A percentile compares a stretch with the other conserved stretches of the same genome.
Evolutionary conservation across 345 rosid species (phyloP).

Genomic region (Salix brachista): DNA sequence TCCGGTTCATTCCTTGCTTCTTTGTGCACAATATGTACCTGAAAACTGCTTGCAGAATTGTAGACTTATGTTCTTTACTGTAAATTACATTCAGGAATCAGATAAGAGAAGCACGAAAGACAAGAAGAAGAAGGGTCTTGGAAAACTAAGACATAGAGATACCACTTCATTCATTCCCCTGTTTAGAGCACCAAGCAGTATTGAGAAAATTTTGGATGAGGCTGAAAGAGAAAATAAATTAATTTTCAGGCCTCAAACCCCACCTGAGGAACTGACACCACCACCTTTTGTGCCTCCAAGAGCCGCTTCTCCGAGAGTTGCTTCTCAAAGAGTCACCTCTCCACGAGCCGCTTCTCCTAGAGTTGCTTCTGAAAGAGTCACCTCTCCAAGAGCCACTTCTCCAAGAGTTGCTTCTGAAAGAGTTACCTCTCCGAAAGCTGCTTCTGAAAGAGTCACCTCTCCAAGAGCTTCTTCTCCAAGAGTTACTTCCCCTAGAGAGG

Average conservation of each 20-base stretch:
- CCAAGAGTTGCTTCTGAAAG: slow-evolving; percentile 32
- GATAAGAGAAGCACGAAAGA: slow-evolving; percentile 43
- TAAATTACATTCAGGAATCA: slow-evolving; percentile 21
- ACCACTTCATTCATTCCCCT: slow-evolving; percentile 75
- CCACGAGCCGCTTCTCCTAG: slow-evolving; percentile 21
- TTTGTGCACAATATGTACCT: neutral
- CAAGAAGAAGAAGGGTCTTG: slow-evolving; percentile 67
- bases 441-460: slow-evolving; percentile 46
- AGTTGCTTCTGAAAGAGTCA: slow-evolving; percentile 36
- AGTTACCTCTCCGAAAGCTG: slow-evolving; percentile 32
- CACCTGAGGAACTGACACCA: slow-evolving; percentile 45
- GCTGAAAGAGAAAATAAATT: slow-evolving; percentile 82
- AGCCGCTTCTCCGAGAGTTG: slow-evolving; percentile 17
- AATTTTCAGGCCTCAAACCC: slow-evolving; percentile 67
- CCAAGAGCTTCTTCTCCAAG: slow-evolving; percentile 49
- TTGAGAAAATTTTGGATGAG: slow-evolving; percentile 86
- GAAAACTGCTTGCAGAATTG: neutral
- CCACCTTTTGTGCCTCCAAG: slow-evolving; percentile 44
- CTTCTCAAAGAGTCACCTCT: slow-evolving; percentile 42
- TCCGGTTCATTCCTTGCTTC: neutral
- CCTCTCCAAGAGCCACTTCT: slow-evolving; percentile 27
- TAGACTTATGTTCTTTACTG: neutral
- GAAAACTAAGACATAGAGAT: slow-evolving; percentile 57
- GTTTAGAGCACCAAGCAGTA: slow-evolving; percentile 82
- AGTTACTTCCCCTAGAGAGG: slow-evolving; percentile 41